These are phyloP conservation scores for Sordaria brevicollis DNA, from an alignment of 495 filamentous ascomycete genomes.

Conservation along the genomic window DNA sequence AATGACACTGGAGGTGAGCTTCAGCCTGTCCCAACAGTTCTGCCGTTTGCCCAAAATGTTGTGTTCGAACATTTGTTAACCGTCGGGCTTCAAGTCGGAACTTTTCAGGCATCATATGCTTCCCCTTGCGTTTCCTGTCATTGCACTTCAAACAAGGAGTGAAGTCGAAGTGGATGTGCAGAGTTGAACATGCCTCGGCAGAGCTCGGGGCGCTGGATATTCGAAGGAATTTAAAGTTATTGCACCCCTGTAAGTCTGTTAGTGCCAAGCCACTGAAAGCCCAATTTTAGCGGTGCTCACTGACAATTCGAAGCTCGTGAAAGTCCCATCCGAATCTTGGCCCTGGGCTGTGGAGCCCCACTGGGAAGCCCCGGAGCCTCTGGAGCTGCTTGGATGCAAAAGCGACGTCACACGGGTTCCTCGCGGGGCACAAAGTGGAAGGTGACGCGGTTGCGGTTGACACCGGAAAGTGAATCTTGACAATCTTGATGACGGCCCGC, in stretches of 20 bases:
- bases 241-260: not conserved
- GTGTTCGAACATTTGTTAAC: not conserved
- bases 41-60: not conserved
- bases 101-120: not conserved
- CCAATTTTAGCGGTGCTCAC: not conserved
- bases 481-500: not conserved
- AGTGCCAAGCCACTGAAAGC: not conserved
- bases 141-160: not conserved
- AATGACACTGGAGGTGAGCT: not conserved
- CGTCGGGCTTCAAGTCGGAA: not conserved
- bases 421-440: not conserved
- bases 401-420: not conserved
- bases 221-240: not conserved
- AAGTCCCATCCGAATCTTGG: not conserved
- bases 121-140: not conserved
- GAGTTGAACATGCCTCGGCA: not conserved
- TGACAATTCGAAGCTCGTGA: not conserved
- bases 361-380: not conserved
- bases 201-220: not conserved
- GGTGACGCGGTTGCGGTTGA: not conserved
- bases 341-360: not conserved
- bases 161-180: not conserved
- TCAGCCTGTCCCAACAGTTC: not conserved
- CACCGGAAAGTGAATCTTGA: not conserved
- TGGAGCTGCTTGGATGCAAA: not conserved